Conservation (phyloP, 1,139 yeast species). For the Yamadazyma oceani region DNA sequence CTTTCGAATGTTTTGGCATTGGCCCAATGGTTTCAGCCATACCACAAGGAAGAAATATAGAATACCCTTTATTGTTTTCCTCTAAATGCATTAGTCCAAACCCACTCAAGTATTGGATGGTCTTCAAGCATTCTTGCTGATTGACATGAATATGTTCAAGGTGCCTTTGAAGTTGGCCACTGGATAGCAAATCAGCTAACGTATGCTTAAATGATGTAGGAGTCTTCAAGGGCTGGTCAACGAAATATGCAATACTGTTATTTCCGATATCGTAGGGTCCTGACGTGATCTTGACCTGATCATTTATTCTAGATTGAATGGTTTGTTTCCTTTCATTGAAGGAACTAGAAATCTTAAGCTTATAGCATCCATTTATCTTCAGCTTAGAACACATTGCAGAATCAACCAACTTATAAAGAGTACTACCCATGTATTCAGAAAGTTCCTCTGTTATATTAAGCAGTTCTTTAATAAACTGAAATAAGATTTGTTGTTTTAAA, state of each 20-base stretch:
- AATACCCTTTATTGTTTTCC: conserved; percentile 61
- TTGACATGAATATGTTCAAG: conserved; percentile 34
- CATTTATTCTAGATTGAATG: conserved; percentile 33
- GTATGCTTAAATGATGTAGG: conserved; percentile 39
- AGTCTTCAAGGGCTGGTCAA: conserved; percentile 52
- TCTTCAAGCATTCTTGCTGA: conserved; percentile 35
- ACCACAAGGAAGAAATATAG: conserved; percentile 78
- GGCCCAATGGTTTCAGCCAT: conserved; percentile 11
- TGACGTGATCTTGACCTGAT: conserved; percentile 45
- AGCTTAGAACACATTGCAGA: conserved; percentile 37
- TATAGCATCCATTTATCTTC: conserved; percentile 43
- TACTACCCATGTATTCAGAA: conserved; percentile 6
- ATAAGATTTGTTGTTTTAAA: conserved; percentile 45
- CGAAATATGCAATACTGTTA: conserved; percentile 60
- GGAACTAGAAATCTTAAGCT: conserved; percentile 44
- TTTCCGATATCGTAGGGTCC: conserved; percentile 44
- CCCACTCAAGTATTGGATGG: conserved; percentile 33
- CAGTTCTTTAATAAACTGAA: conserved; percentile 65
- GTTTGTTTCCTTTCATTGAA: conserved; percentile 37
- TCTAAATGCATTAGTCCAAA: conserved; percentile 40
- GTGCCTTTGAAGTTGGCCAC: conserved; percentile 32
- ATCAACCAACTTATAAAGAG: conserved; percentile 22
- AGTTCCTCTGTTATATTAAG: conserved; percentile 28
- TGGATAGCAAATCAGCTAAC: conserved; percentile 39
- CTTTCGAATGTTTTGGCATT: conserved; percentile 7